These are phyloP conservation scores for Naganishia cerealis DNA, from an alignment of 1,284 basidiomycete species.

Conservation along the genomic window DNA sequence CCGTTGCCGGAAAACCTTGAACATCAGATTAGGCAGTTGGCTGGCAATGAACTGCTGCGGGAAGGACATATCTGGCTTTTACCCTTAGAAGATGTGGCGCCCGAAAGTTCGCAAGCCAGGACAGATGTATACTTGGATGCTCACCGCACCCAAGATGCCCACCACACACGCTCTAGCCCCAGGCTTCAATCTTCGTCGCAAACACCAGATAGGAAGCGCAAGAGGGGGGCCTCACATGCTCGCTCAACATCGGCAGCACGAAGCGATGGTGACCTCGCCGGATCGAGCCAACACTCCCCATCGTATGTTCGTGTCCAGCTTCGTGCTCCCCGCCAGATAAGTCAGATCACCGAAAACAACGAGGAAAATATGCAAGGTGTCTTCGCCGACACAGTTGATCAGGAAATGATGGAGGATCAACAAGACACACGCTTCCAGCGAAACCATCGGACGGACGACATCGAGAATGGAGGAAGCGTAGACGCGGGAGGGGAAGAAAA, in stretches of 20 bases:
- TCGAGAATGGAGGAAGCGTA: background rate
- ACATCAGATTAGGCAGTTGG: constrained; percentile 24
- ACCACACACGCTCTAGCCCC: constrained; percentile 5
- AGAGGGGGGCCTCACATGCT: constrained; percentile 12
- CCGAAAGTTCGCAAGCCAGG: background rate
- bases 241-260: constrained; percentile 11
- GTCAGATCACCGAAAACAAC: constrained; percentile 21
- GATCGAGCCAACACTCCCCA: background rate
- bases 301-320: background rate
- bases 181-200: background rate
- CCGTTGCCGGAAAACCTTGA: constrained; percentile 27
- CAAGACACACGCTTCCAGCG: background rate
- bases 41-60: constrained; percentile 28
- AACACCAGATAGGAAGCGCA: constrained; percentile 25
- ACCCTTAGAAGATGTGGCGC: constrained; percentile 22
- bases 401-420: background rate
- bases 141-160: background rate
- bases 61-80: constrained; percentile 34
- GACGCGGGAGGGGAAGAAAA: background rate
- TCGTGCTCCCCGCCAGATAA: constrained; percentile 3
- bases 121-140: background rate
- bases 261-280: constrained; percentile 11
- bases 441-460: background rate
- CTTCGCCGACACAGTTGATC: background rate
- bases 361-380: background rate